Conservation (phyloP, 2,329 filamentous ascomycete species). For the Neonectria neomacrospora region DNA sequence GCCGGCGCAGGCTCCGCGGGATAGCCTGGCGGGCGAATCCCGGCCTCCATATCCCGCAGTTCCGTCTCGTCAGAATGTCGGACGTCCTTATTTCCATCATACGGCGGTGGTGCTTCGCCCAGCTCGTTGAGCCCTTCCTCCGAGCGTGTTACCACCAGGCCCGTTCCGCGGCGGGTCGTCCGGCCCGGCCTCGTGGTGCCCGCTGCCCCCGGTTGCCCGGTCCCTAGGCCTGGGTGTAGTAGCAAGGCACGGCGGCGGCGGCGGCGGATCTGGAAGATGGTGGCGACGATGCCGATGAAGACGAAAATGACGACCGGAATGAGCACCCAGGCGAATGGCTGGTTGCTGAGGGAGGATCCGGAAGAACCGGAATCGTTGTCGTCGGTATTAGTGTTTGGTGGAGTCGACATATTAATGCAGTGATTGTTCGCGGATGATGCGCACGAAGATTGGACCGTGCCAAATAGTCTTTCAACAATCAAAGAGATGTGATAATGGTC, state of each 20-base stretch:
- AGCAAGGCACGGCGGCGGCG: constrained; percentile 35
- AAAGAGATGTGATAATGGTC: not conserved
- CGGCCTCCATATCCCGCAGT: constrained; percentile 44
- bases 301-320: constrained; percentile 60
- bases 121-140: constrained; percentile 71
- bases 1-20: constrained; percentile 41
- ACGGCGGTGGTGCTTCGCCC: constrained; percentile 74
- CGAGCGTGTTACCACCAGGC: constrained; percentile 40
- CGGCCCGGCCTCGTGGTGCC: constrained; percentile 14
- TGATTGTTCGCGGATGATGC: not conserved
- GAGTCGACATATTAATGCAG: constrained; percentile 12
- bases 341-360: constrained; percentile 50
- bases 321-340: constrained; percentile 68
- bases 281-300: constrained; percentile 51
- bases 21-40: constrained; percentile 46
- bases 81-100: constrained; percentile 53
- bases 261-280: constrained; percentile 57
- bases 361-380: constrained; percentile 21
- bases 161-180: constrained; percentile 27
- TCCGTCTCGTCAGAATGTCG: constrained; percentile 32
- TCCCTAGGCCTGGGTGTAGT: constrained; percentile 26
- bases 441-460: not conserved
- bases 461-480: not conserved
- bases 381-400: constrained; percentile 20
- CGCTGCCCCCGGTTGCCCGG: constrained; percentile 34